Evolutionary conservation across 495 filamentous ascomycete species (phyloP).

Genomic region (Hyaloscypha finlandica): DNA sequence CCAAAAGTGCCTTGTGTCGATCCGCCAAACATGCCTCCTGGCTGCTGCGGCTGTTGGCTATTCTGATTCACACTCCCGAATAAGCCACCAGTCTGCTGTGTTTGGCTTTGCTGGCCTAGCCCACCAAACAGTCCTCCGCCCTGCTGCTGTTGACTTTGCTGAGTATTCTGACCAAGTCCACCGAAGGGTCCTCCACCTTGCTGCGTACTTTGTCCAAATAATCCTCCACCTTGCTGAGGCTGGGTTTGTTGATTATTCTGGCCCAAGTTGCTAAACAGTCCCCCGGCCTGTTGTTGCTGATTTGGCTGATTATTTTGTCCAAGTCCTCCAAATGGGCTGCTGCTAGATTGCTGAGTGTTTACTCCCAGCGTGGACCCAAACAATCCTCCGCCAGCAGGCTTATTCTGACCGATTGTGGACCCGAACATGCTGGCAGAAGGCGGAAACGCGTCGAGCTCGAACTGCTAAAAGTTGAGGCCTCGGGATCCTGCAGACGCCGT

Average conservation of each 20-base stretch:
- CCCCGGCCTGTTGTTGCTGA: conserved; percentile 34
- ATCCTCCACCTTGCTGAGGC: conserved; percentile 35
- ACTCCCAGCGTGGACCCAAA: conserved; percentile 17
- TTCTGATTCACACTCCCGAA: conserved; percentile 31
- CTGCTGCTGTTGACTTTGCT: conserved; percentile 22
- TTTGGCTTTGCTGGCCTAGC: conserved; percentile 38
- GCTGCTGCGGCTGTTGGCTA: conserved; percentile 40
- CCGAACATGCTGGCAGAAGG: neutral
- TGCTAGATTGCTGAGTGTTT: conserved; percentile 17
- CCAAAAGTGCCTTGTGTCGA: conserved; percentile 34
- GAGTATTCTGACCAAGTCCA: conserved; percentile 46
- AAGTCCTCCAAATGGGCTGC: conserved; percentile 13
- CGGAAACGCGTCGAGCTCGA: neutral
- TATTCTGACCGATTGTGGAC: conserved; percentile 14
- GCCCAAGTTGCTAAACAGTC: conserved; percentile 28
- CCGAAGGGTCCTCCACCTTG: conserved; percentile 43
- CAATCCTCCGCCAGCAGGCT: conserved; percentile 15
- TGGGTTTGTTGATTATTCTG: conserved; percentile 32
- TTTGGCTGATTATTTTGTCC: conserved; percentile 11
- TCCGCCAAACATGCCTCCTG: conserved; percentile 16
- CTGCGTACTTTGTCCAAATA: conserved; percentile 40
- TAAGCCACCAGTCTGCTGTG: conserved; percentile 28
- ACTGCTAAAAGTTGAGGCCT: neutral
- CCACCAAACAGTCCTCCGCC: conserved; percentile 11
- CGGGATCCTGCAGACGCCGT: neutral